Conservation (phyloP, 2,329 filamentous ascomycete species). For the Penicillium palitans region DNA sequence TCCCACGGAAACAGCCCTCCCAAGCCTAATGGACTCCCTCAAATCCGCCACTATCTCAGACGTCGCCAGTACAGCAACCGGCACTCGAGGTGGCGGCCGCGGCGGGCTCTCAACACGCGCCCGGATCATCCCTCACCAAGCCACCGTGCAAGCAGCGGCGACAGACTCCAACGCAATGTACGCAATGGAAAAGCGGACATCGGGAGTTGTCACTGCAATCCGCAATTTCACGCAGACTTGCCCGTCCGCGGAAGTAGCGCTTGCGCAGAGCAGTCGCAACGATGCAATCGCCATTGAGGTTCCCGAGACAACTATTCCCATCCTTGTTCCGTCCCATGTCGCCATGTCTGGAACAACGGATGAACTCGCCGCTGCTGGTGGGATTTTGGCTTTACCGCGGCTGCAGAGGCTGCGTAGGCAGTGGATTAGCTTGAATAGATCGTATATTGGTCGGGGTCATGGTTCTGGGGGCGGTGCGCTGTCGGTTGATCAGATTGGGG, state of each 20-base stretch:
- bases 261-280: constrained; percentile 30
- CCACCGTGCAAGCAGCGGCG: constrained; percentile 43
- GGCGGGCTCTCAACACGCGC: constrained; percentile 22
- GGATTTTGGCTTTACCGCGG: constrained; percentile 43
- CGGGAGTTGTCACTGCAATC: constrained; percentile 44
- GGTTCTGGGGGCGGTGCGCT: constrained; percentile 37
- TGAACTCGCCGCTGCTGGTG: constrained; percentile 44
- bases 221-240: constrained; percentile 42
- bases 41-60: constrained; percentile 26
- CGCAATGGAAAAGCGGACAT: constrained; percentile 45
- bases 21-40: constrained; percentile 22
- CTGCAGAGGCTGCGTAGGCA: constrained; percentile 48
- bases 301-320: constrained; percentile 29
- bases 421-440: constrained; percentile 49
- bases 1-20: constrained; percentile 12
- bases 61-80: constrained; percentile 31
- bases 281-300: constrained; percentile 40
- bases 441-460: constrained; percentile 40
- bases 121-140: constrained; percentile 44
- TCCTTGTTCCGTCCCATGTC: constrained; percentile 43
- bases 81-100: constrained; percentile 16
- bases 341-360: constrained; percentile 42
- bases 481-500: constrained; percentile 37
- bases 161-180: constrained; percentile 46
- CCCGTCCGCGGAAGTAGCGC: constrained; percentile 40